A percentile compares a stretch with the other conserved stretches of the same genome.
These are phyloP conservation scores for Skeletonema grethae DNA, from an alignment of 108 stramenopile species.

Conservation along the genomic window DNA sequence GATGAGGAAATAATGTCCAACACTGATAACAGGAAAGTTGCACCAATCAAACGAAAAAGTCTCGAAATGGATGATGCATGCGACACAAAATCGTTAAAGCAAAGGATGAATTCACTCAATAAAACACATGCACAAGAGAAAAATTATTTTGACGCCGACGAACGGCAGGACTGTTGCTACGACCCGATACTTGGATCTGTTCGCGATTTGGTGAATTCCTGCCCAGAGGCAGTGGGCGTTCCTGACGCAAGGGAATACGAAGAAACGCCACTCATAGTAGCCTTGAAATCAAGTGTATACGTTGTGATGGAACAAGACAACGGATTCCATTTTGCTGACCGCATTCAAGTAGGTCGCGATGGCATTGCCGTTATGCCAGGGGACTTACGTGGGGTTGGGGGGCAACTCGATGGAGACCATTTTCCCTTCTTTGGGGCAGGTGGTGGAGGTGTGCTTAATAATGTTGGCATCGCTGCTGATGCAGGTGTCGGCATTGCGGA, in stretches of 20 bases:
- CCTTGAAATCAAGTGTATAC: conserved; percentile 74
- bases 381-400: conserved; percentile 1
- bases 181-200: conserved; percentile 33
- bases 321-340: conserved; percentile 16
- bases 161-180: conserved; percentile 33
- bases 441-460: conserved; percentile 2
- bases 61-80: neutral
- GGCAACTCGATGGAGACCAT: conserved; percentile 1
- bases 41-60: conserved; percentile 28
- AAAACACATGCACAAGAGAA: neutral
- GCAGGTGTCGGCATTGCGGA: conserved; percentile 1
- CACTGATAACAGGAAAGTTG: neutral
- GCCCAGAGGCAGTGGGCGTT: conserved; percentile 66
- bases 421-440: conserved; percentile 16
- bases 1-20: conserved; percentile 20
- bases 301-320: conserved; percentile 35
- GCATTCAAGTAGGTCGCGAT: conserved; percentile 1
- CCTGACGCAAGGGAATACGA: conserved; percentile 79
- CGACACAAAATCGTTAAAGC: neutral
- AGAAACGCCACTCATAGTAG: conserved; percentile 77
- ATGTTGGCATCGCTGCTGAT: neutral
- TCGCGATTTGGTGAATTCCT: conserved; percentile 56
- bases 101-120: neutral
- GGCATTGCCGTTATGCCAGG: neutral
- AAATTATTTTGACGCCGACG: conserved; percentile 27